Evolutionary conservation across 2,329 filamentous ascomycete genomes (phyloP).

Genomic region (Harringtonia aguacate): DNA sequence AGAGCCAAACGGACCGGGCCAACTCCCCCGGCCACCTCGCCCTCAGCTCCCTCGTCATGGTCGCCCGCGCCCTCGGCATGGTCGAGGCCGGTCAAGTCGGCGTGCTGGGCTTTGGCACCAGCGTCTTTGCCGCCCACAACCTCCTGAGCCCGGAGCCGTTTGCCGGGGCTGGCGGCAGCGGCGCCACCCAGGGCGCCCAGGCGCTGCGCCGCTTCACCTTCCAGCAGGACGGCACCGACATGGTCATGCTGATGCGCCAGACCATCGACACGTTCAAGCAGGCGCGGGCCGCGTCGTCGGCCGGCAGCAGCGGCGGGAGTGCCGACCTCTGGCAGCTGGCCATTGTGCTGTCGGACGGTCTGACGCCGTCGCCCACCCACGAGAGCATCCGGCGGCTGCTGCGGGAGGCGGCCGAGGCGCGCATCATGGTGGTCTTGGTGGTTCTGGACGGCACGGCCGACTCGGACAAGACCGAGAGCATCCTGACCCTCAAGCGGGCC

Average conservation of each 20-base stretch:
- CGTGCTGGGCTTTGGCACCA: conserved; percentile 78
- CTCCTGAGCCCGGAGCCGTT: conserved; percentile 70
- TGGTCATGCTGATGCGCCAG: conserved; percentile 63
- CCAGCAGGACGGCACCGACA: conserved; percentile 75
- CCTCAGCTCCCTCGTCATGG: conserved; percentile 87
- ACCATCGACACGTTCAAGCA: conserved; percentile 74
- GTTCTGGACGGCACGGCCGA: conserved; percentile 63
- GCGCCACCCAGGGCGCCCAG: conserved; percentile 39
- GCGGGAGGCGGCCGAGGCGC: conserved; percentile 78
- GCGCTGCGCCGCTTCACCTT: conserved; percentile 82
- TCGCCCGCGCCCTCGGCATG: conserved; percentile 78
- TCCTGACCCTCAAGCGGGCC: conserved; percentile 81
- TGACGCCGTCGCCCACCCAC: conserved; percentile 74
- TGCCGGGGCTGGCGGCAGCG: conserved; percentile 35
- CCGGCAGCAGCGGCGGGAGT: conserved; percentile 25
- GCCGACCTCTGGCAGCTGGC: conserved; percentile 90
- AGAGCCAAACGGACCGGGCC: no score
- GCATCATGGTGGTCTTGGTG: conserved; percentile 97
- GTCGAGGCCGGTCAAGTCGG: conserved; percentile 92
- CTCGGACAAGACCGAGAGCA: conserved; percentile 47
- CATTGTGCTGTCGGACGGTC: conserved; percentile 84
- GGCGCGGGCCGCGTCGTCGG: conserved; percentile 51
- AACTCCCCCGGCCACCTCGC: conserved; percentile 53
- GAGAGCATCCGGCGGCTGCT: conserved; percentile 73
- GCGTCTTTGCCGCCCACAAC: conserved; percentile 75